Base-by-base conservation (phyloP, 148 eudicot species). In the Tetragonia tetragonoides region DNA sequence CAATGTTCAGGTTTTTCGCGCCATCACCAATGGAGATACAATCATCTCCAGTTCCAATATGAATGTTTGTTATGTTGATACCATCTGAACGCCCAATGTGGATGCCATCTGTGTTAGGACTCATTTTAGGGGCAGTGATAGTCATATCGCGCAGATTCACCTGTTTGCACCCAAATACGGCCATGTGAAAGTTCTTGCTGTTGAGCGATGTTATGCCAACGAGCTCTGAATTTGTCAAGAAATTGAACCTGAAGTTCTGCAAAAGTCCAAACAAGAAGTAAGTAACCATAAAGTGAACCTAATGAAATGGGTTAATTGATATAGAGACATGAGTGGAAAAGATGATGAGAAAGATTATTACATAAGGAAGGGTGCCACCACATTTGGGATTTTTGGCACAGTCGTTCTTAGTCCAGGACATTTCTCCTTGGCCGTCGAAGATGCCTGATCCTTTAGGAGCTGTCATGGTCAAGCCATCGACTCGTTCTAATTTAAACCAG, bases 11-110 rank as follows among this genome's bases (percentile, higher is more conserved):
- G 12, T 87, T 81, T 38, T 84, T 70, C 8, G 77, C 74, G 7
- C 90, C 93, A 16, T 90, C 92, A 0, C 93, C 97, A 3, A 88
- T 79, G 0, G 93, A 92, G 38, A 91, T 75, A 57, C 96, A 91
- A 67, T 89, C 96, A 37, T 91, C 96, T 9, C 94, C 91, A 0
- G 91, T 85, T 21, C 70, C 60, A 14, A 91, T 86, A 11, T 23
- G 37, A 5, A 78, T 46, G 24, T 80, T 73, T 0, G 62, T 76
- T 70, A 93, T 77, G 1, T 69, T 84, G 16, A 93, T 70, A 1
- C 47, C 75, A 1, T 18, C 34, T 1, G 92, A 87, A 6, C 89
- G 85, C 7, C 87, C 96, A 0, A 93, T 62, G 80, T 88, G 93
- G 68, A 90, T 88, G 1, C 90, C 97, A 44, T 92, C 92, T 0